Base-by-base conservation (phyloP, 148 eudicot genomes). In the Simmondsia chinensis region DNA sequence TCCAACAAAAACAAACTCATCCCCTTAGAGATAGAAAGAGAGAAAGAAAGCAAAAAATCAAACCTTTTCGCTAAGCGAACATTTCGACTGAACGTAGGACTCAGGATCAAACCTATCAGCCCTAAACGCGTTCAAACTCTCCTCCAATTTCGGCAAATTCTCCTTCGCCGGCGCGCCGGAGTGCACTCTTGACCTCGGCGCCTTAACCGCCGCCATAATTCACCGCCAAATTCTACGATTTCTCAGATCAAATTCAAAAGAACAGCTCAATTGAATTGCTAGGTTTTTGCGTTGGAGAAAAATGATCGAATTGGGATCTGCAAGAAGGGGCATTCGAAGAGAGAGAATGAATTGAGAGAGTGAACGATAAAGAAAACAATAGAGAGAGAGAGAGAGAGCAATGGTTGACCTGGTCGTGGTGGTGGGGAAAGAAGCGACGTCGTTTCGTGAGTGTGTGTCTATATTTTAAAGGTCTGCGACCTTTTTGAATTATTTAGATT, bases 21-120 rank as follows among this genome's bases (percentile, higher is more conserved):
- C n/a, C n/a, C n/a, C n/a, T n/a, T n/a, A 15, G 14, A 19, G 14
- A 9, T 25, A 9, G 27, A 1, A 21, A 33, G 2, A 24, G 2
- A 13, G 12, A 21, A 6, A 5, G 24, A 6, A 33, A 12, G n/a
- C n/a, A 33, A n/a, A 20, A 5, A 12, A 30, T 21, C 19, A 15
- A 24, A 91, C 97, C 97, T 91, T 85, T 22, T 91, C 97, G 37
- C 65, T 79, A 22, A 85, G 65, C 12, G 97, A 71, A 36, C 89
- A 91, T 61, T 79, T 86, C 70, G 94, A 72, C 60, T 86, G 79
- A 28, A 91, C 86, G 58, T 49, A 86, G 13, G 56, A 49, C 59
- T 77, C 86, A 43, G 96, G 88, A 39, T 86, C 87, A 56, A 85
- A 91, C 38, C 64, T 72, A 62, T 86, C 83, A 62, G 79, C 70